Evolutionary conservation across 164 flowering plant species (phyloP), one percentile per base, ranked within the genome.

Genomic region (Santalum album): DNA sequence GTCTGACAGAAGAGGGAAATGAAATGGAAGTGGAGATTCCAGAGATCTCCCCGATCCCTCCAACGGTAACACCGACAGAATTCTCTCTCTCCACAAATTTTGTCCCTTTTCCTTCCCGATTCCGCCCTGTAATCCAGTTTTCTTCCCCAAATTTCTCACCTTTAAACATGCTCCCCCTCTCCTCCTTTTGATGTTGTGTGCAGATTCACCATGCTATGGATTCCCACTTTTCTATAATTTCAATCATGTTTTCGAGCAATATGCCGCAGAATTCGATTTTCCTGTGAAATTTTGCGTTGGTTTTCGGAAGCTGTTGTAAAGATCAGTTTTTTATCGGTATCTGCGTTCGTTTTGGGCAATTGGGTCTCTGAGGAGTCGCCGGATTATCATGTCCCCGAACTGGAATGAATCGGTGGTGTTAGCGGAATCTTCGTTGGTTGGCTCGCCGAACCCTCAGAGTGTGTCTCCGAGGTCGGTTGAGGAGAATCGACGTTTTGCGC

Each of bases 401-500:
- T 47, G 44, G 29, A 57, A 53, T 48, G 69, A 60, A 59, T 17
- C 64, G 55, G 34, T 29, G 34, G 34, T 3, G 34, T 29, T 60
- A 54, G 39, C 60, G 9, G 71, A 49, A 19, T 45, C 63, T 3
- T 50, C 67, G 44, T 3, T 45, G 49, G 49, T 21, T 11, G 14
- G 25, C 7, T 20, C 14, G 1, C 19, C 60, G n/a, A 43, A 21
- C 22, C 55, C 63, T 26, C 15, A 36, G 38, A 29, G 45, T 59
- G 50, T 17, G 42, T 48, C 52, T 10, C 50, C 22, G 22, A 56
- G 48, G 42, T 63, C 63, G 11, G 54, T 1, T 1, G 61, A 20
- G 12, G 63, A 3, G 60, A 47, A 46, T 55, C 69, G 61, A 21
- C 67, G 72, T 0, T 80, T 82, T 42, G 53, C 54, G 17, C 59